Evolutionary conservation across 176 grass and related monocot genomes (phyloP).

Genomic region (Oryza nivara): DNA sequence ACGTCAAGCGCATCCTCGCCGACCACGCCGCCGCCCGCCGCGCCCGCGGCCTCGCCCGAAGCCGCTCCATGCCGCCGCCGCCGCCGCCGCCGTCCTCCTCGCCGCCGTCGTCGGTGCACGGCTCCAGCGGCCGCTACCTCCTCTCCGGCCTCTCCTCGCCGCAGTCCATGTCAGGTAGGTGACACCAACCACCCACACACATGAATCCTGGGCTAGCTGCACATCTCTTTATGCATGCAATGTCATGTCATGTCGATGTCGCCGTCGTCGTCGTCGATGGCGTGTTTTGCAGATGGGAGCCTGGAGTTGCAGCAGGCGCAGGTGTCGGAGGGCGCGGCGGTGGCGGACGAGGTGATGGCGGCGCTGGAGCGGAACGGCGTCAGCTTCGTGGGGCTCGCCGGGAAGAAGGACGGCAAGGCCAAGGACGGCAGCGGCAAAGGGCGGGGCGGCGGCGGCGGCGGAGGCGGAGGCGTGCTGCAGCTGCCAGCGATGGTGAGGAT

Average conservation of each 20-base stretch:
- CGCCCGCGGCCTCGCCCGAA: conserved; percentile 1
- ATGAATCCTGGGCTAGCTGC: neutral
- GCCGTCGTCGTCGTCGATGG: too few relatives aligned
- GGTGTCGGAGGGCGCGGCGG: conserved; percentile 52
- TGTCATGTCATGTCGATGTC: neutral
- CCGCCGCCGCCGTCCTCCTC: neutral
- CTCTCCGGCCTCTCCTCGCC: conserved; percentile 58
- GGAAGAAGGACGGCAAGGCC: conserved; percentile 49
- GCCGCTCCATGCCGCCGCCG: neutral
- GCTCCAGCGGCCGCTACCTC: conserved; percentile 48
- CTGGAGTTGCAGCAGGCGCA: conserved; percentile 44
- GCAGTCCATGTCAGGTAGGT: conserved; percentile 76
- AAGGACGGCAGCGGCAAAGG: conserved; percentile 50
- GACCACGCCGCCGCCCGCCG: conserved; percentile 46
- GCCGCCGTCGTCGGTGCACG: conserved; percentile 27
- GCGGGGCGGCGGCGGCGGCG: neutral
- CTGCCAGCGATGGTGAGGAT: conserved; percentile 61
- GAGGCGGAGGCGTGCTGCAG: conserved; percentile 14
- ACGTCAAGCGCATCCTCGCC: conserved; percentile 75
- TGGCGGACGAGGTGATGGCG: conserved; percentile 89
- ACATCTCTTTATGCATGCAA: conserved; percentile 42
- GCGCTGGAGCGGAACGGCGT: conserved; percentile 90
- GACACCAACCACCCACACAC: neutral
- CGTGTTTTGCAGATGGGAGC: conserved; percentile 29
- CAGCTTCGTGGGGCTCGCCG: conserved; percentile 56